phyloP scores from a whole-genome alignment of 495 filamentous ascomycete genomes.

The Niebla homalea region DNA sequence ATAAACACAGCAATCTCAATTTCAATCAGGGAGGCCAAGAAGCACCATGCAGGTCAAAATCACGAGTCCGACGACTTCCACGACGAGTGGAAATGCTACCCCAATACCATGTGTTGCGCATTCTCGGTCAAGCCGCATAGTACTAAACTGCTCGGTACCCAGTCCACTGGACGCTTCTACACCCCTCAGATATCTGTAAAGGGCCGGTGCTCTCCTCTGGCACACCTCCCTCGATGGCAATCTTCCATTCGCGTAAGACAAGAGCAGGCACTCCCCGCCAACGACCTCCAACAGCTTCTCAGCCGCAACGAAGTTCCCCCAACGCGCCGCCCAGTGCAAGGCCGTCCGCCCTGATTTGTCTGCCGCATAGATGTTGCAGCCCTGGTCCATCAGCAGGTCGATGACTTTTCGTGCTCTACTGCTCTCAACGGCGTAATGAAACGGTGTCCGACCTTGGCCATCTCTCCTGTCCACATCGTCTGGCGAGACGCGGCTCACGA shows the following conservation, averaged over 20 bases:
- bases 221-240: not conserved
- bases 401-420: slow-evolving; percentile 5
- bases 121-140: not conserved
- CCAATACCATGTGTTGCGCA: not conserved
- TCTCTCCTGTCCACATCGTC: slow-evolving; percentile 8
- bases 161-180: not conserved
- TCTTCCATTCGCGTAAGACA: not conserved
- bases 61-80: slow-evolving; percentile 1
- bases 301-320: slow-evolving; percentile 1
- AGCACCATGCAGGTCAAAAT: slow-evolving; percentile 1
- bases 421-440: slow-evolving; percentile 7
- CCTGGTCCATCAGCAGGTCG: not conserved
- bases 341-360: not conserved
- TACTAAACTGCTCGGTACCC: not conserved
- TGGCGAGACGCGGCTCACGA: not conserved
- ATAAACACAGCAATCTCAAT: not conserved
- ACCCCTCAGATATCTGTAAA: not conserved
- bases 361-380: slow-evolving; percentile 1
- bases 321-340: slow-evolving; percentile 5
- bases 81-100: not conserved
- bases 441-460: not conserved
- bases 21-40: slow-evolving; percentile 5
- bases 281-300: slow-evolving; percentile 1
- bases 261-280: not conserved
- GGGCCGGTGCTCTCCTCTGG: slow-evolving; percentile 2